Evolutionary conservation across 352 stramenopile genomes (phyloP).

Genomic region (Phytophthora pistaciae): DNA sequence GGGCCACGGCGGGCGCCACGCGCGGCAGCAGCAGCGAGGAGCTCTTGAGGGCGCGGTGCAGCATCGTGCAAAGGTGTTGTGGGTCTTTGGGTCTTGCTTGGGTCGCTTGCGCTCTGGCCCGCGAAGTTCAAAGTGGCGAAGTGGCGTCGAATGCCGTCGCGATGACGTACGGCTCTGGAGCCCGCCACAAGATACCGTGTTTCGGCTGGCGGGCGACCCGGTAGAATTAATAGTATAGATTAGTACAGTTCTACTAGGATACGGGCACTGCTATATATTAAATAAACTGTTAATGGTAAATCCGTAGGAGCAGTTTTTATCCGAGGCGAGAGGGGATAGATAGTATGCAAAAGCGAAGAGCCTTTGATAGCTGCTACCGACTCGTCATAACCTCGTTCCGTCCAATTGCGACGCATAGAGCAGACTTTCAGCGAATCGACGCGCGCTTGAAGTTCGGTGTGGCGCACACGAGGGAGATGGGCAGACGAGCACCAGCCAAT

Average conservation of each 20-base stretch:
- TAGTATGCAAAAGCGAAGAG: not conserved
- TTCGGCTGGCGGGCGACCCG: not conserved
- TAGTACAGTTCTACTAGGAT: too few relatives aligned
- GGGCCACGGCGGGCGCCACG: slow-evolving; percentile 19
- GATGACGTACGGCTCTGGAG: slow-evolving; percentile 12
- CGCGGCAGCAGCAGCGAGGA: slow-evolving; percentile 40
- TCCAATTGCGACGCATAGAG: slow-evolving; percentile 6
- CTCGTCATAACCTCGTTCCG: slow-evolving; percentile 10
- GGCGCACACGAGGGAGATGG: slow-evolving; percentile 7
- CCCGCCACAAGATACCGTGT: slow-evolving; percentile 24
- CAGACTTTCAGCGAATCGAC: slow-evolving; percentile 14
- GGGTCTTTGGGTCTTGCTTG: slow-evolving; percentile 10
- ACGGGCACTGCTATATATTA: too few relatives aligned
- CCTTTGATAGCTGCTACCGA: not conserved
- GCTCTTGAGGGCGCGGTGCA: slow-evolving; percentile 30
- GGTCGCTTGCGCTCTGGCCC: slow-evolving; percentile 24
- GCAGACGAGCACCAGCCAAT: slow-evolving; percentile 9
- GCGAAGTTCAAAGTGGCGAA: slow-evolving; percentile 36
- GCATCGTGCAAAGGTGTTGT: slow-evolving; percentile 20
- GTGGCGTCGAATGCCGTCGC: slow-evolving; percentile 3
- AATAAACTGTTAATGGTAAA: not conserved
- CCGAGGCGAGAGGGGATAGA: not conserved
- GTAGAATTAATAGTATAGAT: not conserved
- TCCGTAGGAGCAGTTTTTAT: not conserved
- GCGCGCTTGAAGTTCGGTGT: slow-evolving; percentile 17